A percentile compares a stretch with the other conserved stretches of the same genome.
Conservation (phyloP, 2,329 filamentous ascomycete species). For the Bipolaris sorokiniana region DNA sequence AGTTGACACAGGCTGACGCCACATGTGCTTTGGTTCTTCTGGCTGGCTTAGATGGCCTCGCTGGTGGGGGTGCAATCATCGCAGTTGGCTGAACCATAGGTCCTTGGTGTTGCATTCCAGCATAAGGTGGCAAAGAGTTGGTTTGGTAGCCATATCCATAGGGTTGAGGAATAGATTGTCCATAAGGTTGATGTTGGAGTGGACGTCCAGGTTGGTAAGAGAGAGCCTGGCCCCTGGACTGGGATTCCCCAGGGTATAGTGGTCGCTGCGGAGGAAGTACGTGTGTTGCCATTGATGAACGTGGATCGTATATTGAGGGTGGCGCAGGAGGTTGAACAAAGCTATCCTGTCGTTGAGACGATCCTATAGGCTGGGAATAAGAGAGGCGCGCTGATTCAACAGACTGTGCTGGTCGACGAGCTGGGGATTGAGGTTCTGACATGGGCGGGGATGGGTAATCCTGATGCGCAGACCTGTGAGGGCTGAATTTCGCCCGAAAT, state of each 20-base stretch:
- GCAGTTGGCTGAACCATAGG: conserved; percentile 42
- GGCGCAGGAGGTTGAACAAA: conserved; percentile 36
- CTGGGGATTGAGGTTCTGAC: conserved; percentile 57
- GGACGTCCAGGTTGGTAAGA: conserved; percentile 37
- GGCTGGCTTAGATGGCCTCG: conserved; percentile 43
- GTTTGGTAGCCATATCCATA: conserved; percentile 42
- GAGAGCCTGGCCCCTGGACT: conserved; percentile 28
- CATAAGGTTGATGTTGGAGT: conserved; percentile 36
- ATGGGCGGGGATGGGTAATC: conserved; percentile 59
- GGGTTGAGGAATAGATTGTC: conserved; percentile 30
- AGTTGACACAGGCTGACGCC: conserved; percentile 83
- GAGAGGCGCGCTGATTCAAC: conserved; percentile 41
- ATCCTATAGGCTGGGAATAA: conserved; percentile 32
- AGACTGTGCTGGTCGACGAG: conserved; percentile 45
- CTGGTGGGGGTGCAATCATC: conserved; percentile 41
- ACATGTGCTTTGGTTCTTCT: conserved; percentile 75
- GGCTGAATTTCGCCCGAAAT: conserved; percentile 44
- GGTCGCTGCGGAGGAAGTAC: conserved; percentile 32
- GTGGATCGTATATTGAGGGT: conserved; percentile 34
- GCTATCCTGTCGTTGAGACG: conserved; percentile 34
- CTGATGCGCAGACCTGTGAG: conserved; percentile 43
- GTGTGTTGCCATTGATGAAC: conserved; percentile 27
- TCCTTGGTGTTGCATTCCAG: conserved; percentile 35
- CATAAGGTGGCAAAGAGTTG: conserved; percentile 32
- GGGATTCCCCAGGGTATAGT: conserved; percentile 41